phyloP scores from a whole-genome alignment of 2,329 filamentous ascomycete genomes.

The Pyrenophora teres region DNA sequence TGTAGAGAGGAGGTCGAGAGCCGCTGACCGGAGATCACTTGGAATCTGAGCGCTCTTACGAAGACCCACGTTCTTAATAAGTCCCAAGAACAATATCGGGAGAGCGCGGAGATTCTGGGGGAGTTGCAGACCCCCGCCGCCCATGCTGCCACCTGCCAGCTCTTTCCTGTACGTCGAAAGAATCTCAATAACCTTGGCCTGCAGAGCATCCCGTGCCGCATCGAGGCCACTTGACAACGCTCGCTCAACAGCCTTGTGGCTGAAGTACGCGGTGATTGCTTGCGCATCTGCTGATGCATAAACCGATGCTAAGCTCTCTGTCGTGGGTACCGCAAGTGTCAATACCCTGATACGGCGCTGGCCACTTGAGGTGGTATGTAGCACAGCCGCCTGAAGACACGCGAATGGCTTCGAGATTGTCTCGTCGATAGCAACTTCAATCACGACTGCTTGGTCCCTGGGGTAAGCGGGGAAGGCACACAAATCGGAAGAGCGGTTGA shows the following conservation, averaged over 20 bases:
- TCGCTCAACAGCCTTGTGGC: conserved; percentile 95
- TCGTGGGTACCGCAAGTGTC: conserved; percentile 91
- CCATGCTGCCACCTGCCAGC: conserved; percentile 92
- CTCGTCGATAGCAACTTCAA: conserved; percentile 98
- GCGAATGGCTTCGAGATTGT: conserved; percentile 88
- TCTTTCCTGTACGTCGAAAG: conserved; percentile 97
- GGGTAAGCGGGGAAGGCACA: conserved; percentile 98
- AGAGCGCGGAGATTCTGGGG: conserved; percentile 88
- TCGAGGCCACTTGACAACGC: conserved; percentile 85
- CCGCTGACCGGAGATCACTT: conserved; percentile 83
- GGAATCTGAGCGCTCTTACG: conserved; percentile 47
- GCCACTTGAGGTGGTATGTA: conserved; percentile 97
- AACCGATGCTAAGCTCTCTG: conserved; percentile 84
- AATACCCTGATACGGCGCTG: conserved; percentile 93
- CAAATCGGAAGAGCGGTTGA: conserved; percentile 95
- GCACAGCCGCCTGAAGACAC: conserved; percentile 80
- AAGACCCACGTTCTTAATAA: conserved; percentile 84
- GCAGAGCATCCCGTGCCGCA: conserved; percentile 85
- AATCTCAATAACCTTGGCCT: conserved; percentile 89
- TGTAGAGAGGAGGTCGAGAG: conserved; percentile 91
- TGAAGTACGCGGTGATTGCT: conserved; percentile 92
- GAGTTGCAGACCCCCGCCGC: conserved; percentile 88
- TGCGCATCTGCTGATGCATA: conserved; percentile 95
- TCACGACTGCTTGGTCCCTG: conserved; percentile 94
- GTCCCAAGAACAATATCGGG: conserved; percentile 85